Percentiles rank a stretch among this genome's conserved stretches.
Conservation (phyloP, 192 early-diverging fungal genomes). For the Coemansia sp. region DNA sequence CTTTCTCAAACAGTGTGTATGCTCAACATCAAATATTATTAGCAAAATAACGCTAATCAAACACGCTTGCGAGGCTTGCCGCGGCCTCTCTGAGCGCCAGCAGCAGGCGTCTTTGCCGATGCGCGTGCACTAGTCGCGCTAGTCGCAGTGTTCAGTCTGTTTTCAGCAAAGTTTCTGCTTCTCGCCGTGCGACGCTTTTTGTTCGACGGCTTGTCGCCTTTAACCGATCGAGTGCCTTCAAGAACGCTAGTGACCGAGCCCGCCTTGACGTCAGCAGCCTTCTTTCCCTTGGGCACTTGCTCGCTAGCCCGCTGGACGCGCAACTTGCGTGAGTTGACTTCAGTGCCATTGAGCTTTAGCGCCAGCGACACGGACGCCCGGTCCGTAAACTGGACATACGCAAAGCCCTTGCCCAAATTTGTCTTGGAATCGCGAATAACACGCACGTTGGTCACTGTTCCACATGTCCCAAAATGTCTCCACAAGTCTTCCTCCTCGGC, state of each 20-base stretch:
- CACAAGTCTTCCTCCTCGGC: conserved; percentile 72
- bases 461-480: conserved; percentile 68
- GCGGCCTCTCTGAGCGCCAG: not conserved
- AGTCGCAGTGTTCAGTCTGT: conserved; percentile 20
- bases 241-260: conserved; percentile 22
- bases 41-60: not conserved
- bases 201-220: conserved; percentile 51
- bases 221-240: conserved; percentile 59
- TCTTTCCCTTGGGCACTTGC: conserved; percentile 40
- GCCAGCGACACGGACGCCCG: conserved; percentile 74
- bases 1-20: not conserved
- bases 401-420: conserved; percentile 92
- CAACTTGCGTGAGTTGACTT: conserved; percentile 56
- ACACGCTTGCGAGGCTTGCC: not conserved
- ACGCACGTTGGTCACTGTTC: conserved; percentile 76
- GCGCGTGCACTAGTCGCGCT: not conserved
- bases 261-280: conserved; percentile 11
- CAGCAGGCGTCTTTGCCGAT: not conserved
- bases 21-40: not conserved
- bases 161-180: conserved; percentile 38
- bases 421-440: conserved; percentile 79
- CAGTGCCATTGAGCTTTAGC: conserved; percentile 71
- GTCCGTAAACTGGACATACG: conserved; percentile 84
- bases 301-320: conserved; percentile 45
- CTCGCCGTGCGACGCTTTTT: conserved; percentile 52